A percentile compares a stretch with the other conserved stretches of the same genome.
These are phyloP conservation scores for Metarhizium rileyi DNA, from an alignment of 2,329 filamentous ascomycete species.

Conservation along the genomic window DNA sequence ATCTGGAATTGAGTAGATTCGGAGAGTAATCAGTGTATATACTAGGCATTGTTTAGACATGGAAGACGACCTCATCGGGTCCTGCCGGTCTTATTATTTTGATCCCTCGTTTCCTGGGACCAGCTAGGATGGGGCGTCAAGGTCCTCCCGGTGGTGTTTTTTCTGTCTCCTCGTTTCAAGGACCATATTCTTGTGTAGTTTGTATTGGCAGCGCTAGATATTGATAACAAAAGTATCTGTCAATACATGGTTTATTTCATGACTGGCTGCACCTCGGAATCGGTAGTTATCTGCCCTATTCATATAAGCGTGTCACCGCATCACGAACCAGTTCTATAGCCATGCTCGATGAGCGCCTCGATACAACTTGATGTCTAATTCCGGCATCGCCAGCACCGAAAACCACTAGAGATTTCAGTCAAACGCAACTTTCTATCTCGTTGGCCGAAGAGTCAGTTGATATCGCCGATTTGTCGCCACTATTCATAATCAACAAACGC, in stretches of 20 bases:
- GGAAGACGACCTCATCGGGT: background rate
- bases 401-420: no score
- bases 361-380: no score
- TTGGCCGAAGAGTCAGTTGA: no score
- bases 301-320: no score
- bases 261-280: no score
- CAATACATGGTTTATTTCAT: background rate
- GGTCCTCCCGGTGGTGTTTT: background rate
- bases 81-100: background rate
- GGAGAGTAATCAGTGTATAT: background rate
- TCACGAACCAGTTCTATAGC: no score
- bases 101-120: background rate
- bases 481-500: no score
- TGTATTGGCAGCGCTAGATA: background rate
- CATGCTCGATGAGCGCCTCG: no score
- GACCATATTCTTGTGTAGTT: background rate
- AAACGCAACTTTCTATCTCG: no score
- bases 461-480: no score
- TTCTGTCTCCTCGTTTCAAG: background rate
- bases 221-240: background rate
- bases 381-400: no score
- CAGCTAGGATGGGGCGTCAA: background rate
- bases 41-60: background rate
- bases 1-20: background rate
- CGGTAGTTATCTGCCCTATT: no score